Evolutionary conservation across 106 monocot genomes (phyloP).

Genomic region (Acorus gramineus): DNA sequence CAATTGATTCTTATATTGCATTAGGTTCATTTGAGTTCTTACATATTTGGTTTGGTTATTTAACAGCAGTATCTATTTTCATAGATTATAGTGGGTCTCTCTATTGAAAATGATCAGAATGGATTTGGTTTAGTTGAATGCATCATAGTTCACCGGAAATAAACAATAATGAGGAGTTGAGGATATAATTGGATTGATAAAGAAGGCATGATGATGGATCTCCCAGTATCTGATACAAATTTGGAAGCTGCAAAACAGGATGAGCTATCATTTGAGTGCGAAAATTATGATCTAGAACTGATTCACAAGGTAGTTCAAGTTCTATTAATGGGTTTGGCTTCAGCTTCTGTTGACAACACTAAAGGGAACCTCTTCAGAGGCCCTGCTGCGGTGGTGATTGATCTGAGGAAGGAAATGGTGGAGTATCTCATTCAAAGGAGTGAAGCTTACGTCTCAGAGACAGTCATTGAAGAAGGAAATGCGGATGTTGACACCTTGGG

Average conservation of each 20-base stretch:
- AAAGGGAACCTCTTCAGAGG: conserved; percentile 14
- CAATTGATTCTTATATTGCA: too few species aligned
- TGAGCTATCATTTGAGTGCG: background rate
- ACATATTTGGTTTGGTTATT: too few species aligned
- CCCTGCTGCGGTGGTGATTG: conserved; percentile 1
- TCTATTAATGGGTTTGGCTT: conserved; percentile 11
- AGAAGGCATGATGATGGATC: background rate
- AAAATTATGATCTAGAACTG: conserved; percentile 1
- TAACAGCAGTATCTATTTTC: too few species aligned
- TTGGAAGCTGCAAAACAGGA: background rate
- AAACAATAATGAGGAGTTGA: too few species aligned
- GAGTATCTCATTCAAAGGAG: conserved; percentile 1
- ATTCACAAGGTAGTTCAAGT: background rate
- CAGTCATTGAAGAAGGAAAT: background rate
- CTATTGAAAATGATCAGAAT: too few species aligned
- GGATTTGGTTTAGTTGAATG: too few species aligned
- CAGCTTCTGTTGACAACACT: conserved; percentile 16
- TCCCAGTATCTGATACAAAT: background rate
- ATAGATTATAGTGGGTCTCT: too few species aligned
- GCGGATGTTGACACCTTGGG: background rate
- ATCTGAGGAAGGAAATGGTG: conserved; percentile 8
- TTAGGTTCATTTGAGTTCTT: too few species aligned
- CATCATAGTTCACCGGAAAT: too few species aligned
- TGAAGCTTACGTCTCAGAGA: background rate
- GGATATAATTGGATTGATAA: too few species aligned